A percentile compares a stretch with the other conserved stretches of the same genome.
phyloP scores from a whole-genome alignment of 2,329 filamentous ascomycete species.

The Talaromyces marneffei region DNA sequence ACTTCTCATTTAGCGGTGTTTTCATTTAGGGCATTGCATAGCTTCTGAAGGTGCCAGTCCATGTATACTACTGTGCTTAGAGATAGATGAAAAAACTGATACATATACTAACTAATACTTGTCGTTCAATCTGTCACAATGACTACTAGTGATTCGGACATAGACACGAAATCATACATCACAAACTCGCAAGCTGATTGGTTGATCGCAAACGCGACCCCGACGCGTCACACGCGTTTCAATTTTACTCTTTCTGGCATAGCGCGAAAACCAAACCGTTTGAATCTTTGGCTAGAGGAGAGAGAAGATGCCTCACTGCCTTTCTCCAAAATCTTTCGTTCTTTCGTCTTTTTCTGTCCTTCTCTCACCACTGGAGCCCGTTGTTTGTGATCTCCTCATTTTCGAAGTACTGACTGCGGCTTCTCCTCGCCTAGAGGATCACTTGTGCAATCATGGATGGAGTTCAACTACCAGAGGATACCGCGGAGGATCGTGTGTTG shows the following conservation, averaged over 20 bases:
- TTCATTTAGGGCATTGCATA: background rate
- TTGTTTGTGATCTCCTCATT: background rate
- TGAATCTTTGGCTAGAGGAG: background rate
- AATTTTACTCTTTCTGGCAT: constrained; percentile 13
- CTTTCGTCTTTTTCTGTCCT: background rate
- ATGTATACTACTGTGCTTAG: background rate
- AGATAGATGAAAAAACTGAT: background rate
- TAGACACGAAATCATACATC: background rate
- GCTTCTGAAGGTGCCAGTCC: background rate
- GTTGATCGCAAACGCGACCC: background rate
- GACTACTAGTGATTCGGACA: background rate
- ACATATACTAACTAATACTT: background rate
- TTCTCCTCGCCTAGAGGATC: constrained; percentile 16
- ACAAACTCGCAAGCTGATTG: background rate
- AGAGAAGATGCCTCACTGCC: background rate
- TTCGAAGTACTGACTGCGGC: background rate
- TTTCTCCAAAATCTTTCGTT: background rate
- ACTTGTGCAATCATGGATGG: constrained; percentile 55
- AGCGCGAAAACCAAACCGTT: background rate
- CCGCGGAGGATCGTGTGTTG: constrained; percentile 73
- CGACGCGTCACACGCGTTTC: constrained; percentile 13
- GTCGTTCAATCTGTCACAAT: background rate
- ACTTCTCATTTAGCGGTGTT: constrained; percentile 5
- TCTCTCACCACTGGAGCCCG: background rate
- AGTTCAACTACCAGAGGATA: constrained; percentile 75